phyloP scores from a whole-genome alignment of 805 yeast species.

The Teunomyces pallodes region DNA sequence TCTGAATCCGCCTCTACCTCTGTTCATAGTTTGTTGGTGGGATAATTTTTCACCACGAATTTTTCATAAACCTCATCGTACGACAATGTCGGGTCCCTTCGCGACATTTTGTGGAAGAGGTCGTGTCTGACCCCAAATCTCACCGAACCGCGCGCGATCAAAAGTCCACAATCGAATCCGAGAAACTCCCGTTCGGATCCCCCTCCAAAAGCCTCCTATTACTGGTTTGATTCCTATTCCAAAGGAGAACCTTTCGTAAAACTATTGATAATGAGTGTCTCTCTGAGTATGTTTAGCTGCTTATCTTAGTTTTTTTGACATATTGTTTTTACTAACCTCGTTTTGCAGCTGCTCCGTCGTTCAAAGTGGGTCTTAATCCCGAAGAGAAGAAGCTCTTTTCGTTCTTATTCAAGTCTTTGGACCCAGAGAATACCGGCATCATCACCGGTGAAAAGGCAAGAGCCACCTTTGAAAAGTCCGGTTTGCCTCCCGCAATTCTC shows the following conservation, averaged over 20 bases:
- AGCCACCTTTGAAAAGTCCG: constrained; percentile 79
- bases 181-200: background rate
- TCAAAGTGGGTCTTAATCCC: constrained; percentile 52
- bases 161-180: too few relatives aligned
- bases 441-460: constrained; percentile 88
- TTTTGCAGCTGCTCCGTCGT: constrained; percentile 27
- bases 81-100: constrained; percentile 1
- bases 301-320: too few relatives aligned
- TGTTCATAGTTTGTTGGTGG: constrained; percentile 45
- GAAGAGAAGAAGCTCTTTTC: constrained; percentile 77
- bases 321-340: constrained; percentile 6
- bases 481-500: constrained; percentile 69
- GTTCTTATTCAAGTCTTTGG: constrained; percentile 75
- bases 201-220: background rate
- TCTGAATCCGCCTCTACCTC: constrained; percentile 71
- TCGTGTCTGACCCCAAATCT: background rate
- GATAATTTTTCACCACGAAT: constrained; percentile 7
- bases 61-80: constrained; percentile 9
- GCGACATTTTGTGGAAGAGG: background rate
- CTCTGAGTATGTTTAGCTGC: constrained; percentile 23
- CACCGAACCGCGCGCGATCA: background rate
- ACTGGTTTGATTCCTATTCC: background rate
- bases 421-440: constrained; percentile 72
- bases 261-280: constrained; percentile 20
- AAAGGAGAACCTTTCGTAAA: background rate